A percentile compares a stretch with the other conserved stretches of the same genome.
phyloP scores from a whole-genome alignment of 2,329 filamentous ascomycete genomes.

The Fusarium sp. region DNA sequence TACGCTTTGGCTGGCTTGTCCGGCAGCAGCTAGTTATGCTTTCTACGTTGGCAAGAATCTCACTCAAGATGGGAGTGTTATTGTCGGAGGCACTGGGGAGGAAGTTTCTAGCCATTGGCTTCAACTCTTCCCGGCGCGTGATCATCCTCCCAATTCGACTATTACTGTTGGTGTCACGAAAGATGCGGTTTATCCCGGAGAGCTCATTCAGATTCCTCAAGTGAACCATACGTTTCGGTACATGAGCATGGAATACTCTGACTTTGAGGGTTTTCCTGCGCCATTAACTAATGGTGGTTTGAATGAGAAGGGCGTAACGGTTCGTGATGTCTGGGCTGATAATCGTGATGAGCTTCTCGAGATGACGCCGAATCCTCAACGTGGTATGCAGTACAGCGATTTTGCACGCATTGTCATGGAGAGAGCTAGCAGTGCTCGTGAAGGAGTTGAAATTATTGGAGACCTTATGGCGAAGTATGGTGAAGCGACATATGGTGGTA shows the following conservation, averaged over 20 bases:
- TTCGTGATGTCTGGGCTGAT: slow-evolving; percentile 43
- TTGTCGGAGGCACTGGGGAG: slow-evolving; percentile 61
- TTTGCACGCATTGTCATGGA: slow-evolving; percentile 44
- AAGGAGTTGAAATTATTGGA: slow-evolving; percentile 39
- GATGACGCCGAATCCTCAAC: slow-evolving; percentile 42
- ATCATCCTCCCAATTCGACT: slow-evolving; percentile 56
- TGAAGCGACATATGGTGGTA: slow-evolving; percentile 42
- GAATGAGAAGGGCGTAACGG: slow-evolving; percentile 42
- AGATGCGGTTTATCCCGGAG: slow-evolving; percentile 36
- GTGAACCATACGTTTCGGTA: slow-evolving; percentile 42
- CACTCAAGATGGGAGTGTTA: slow-evolving; percentile 57
- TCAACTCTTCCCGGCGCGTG: slow-evolving; percentile 57
- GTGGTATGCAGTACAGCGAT: slow-evolving; percentile 42
- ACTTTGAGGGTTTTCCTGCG: slow-evolving; percentile 42
- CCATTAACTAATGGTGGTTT: slow-evolving; percentile 40
- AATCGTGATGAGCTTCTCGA: slow-evolving; percentile 41
- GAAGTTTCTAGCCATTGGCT: slow-evolving; percentile 62
- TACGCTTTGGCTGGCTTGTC: slow-evolving; percentile 29
- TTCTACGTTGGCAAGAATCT: slow-evolving; percentile 62
- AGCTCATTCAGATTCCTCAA: slow-evolving; percentile 42
- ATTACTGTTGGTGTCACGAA: slow-evolving; percentile 47
- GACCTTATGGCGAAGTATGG: slow-evolving; percentile 35
- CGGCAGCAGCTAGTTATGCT: slow-evolving; percentile 54
- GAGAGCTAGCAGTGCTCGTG: slow-evolving; percentile 33
- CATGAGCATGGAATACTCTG: slow-evolving; percentile 44